Base-by-base conservation (phyloP, 495 filamentous ascomycete genomes). In the Penicillium coffeae region DNA sequence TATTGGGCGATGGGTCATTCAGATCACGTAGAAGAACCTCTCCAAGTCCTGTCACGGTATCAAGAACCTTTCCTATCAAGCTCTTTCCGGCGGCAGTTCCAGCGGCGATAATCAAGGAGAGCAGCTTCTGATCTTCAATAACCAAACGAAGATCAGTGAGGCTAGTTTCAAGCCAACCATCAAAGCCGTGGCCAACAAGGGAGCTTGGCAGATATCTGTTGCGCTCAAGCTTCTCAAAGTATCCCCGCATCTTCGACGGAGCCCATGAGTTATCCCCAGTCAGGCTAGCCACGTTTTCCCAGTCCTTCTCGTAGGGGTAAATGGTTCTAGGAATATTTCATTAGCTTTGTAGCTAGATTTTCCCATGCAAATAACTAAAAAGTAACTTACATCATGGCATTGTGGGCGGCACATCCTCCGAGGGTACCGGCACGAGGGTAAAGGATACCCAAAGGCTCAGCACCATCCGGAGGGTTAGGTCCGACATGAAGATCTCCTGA, bases 111-210 rank as follows among this genome's bases (percentile, higher is more conserved):
- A 81, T 56, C 8, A 78, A 34, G 13, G 68, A 74, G 3, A 81
- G 51, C 4, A 84, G 59, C 45, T 78, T 79, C 6, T 70, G 59
- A 42, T 84, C 79, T 18, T 70, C 59, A 14, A 77, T 56, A 1
- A 77, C 69, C 10, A 81, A 61, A 13, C 55, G 66, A 25, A 77
- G 46, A 18, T 75, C 69, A 0, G 77, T 72, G n/a, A 74, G 32
- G 20, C 70, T 75, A 1, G 75, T 81, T 30, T 64, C 56, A 21
- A 84, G 65, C 76, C 76, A 86, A 10, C 83, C 81, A 34, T 72
- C 58, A 42, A 62, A 76, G 10, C 83, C 82, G 55, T 85, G 83
- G 21, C 76, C 77, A 1, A 58, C 48, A 16, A 67, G 50, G 10
- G 65, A 59, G 21, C 62, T 69, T 0, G 68, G 62, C 6, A 69